These are phyloP conservation scores for Paraglomus brasilianum DNA, from an alignment of 192 early-diverging fungal genomes.

Conservation along the genomic window DNA sequence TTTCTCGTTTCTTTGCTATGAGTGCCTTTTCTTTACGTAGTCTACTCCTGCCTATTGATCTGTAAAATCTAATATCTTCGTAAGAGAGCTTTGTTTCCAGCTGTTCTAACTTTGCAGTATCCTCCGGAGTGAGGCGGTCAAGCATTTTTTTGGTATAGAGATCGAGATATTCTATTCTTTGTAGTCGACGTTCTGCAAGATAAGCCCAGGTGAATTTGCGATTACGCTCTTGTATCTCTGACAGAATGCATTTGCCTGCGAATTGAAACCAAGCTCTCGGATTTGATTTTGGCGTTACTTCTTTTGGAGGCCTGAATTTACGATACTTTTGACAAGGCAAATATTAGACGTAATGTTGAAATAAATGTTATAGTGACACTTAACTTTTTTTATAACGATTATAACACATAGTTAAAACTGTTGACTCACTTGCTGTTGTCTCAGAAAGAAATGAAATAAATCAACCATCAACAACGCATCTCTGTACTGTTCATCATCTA, in stretches of 20 bases:
- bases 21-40: conserved; percentile 72
- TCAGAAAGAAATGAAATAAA: conserved; percentile 78
- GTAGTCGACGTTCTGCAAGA: conserved; percentile 76
- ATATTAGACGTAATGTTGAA: neutral
- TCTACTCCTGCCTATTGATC: conserved; percentile 69
- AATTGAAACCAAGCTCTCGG: conserved; percentile 83
- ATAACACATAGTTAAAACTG: neutral
- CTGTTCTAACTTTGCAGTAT: conserved; percentile 53
- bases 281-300: conserved; percentile 77
- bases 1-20: conserved; percentile 29
- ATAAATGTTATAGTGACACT: neutral
- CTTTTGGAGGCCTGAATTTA: conserved; percentile 79
- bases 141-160: conserved; percentile 66
- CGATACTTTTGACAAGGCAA: conserved; percentile 59
- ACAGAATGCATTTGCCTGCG: conserved; percentile 72
- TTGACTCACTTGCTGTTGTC: conserved; percentile 61
- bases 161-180: conserved; percentile 74
- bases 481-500: conserved; percentile 88
- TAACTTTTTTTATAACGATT: neutral
- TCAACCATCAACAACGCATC: conserved; percentile 78
- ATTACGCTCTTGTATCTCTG: conserved; percentile 86
- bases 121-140: conserved; percentile 43
- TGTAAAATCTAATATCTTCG: conserved; percentile 88
- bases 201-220: conserved; percentile 83
- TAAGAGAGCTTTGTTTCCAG: conserved; percentile 80